phyloP scores from a whole-genome alignment of 75 land plant species.

The Cupressus sempervirens region DNA sequence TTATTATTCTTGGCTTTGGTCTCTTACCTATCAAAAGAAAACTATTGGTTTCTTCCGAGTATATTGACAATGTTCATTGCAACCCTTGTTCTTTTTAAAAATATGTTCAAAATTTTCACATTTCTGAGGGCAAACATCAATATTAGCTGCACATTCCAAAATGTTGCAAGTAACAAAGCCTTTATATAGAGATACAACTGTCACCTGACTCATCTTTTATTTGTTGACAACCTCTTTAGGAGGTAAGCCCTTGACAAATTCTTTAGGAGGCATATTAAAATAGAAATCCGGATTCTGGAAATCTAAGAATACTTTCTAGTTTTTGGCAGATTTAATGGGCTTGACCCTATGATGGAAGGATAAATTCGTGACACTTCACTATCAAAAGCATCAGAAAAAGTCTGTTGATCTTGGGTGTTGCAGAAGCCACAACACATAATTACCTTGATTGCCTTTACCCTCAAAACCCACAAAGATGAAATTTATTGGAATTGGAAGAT shows the following conservation, averaged over 20 bases:
- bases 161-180: background rate
- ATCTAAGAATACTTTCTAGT: background rate
- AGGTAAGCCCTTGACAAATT: background rate
- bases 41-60: background rate
- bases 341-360: background rate
- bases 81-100: background rate
- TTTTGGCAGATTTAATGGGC: background rate
- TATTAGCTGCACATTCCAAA: background rate
- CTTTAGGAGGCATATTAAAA: background rate
- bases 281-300: background rate
- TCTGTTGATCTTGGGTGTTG: background rate
- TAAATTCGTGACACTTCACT: background rate
- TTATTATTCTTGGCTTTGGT: too few species aligned
- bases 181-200: background rate
- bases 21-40: too few species aligned
- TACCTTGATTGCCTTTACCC: slow-evolving; percentile 95
- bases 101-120: background rate
- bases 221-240: background rate
- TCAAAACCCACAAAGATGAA: slow-evolving; percentile 96
- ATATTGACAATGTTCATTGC: background rate
- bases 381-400: background rate
- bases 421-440: background rate
- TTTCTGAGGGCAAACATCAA: background rate
- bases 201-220: too few species aligned
- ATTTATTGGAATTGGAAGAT: slow-evolving; percentile 90